A percentile compares a stretch with the other conserved stretches of the same genome.
Evolutionary conservation across 352 stramenopile genomes (phyloP).

Genomic region (Elongisporangium undulatum): DNA sequence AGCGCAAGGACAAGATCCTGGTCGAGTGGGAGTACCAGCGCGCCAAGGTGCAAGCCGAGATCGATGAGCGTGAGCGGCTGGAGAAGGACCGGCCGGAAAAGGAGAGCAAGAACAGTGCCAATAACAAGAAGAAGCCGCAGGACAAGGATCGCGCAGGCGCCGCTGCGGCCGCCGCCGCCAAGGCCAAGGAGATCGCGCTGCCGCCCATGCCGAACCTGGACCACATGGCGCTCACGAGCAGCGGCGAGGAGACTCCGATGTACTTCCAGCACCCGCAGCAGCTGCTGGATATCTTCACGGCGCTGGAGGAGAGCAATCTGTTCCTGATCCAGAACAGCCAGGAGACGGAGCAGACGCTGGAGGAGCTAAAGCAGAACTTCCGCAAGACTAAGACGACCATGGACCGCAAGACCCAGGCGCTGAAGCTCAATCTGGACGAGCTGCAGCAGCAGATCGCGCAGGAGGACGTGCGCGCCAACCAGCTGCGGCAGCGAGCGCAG

Average conservation of each 20-base stretch:
- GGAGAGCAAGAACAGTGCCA: constrained; percentile 26
- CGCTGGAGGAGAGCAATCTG: constrained; percentile 93
- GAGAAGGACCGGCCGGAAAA: constrained; percentile 65
- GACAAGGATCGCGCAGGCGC: constrained; percentile 27
- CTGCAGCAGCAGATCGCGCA: constrained; percentile 83
- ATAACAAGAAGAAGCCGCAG: constrained; percentile 40
- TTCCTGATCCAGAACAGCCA: constrained; percentile 96
- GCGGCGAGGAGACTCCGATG: constrained; percentile 92
- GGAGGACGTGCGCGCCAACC: constrained; percentile 82
- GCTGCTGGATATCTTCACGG: constrained; percentile 92
- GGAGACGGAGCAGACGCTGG: constrained; percentile 92
- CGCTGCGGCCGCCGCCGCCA: constrained; percentile 3
- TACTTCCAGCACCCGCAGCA: constrained; percentile 94
- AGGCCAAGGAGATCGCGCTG: constrained; percentile 37
- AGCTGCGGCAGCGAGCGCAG: constrained; percentile 62
- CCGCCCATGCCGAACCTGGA: constrained; percentile 69
- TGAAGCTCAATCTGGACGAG: constrained; percentile 89
- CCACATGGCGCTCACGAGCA: constrained; percentile 58
- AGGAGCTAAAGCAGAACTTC: constrained; percentile 93
- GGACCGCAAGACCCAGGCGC: constrained; percentile 79
- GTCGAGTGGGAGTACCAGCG: constrained; percentile 64
- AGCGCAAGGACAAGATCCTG: constrained; percentile 66
- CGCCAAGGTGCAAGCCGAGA: constrained; percentile 46
- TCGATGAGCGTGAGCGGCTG: constrained; percentile 54
- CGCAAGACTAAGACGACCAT: constrained; percentile 88